Evolutionary conservation across 176 grass and related monocot genomes (phyloP), one percentile per base, ranked within the genome.

Genomic region (Secale cereale): DNA sequence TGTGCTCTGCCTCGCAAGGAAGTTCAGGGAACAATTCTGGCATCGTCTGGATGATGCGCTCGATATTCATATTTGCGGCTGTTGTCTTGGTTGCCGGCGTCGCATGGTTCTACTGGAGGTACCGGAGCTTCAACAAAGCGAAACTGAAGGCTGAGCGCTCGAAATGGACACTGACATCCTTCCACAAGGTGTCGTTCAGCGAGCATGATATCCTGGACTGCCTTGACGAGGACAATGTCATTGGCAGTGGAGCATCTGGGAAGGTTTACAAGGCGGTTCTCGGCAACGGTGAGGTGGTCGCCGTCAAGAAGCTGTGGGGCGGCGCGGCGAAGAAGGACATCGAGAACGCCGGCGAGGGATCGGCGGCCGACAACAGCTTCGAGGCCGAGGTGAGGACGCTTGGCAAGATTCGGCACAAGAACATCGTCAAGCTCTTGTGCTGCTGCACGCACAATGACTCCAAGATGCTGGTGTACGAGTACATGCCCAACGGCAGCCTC

Each of bases 381-480:
- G 96, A 95, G 30, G 89, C 96, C 0, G 96, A 98, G 89, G 96
- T 98, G 8, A 45, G 81, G 22, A 98, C 96, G 4, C 83, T 98
- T 2, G 93, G 96, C 6, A 98, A 95, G 88, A 95, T 98, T 1
- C 87, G 96, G 7, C 96, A 98, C 81, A 98, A 95, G 91, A 98
- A 95, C 83, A 98, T 98, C 2, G 93, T 98, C 1, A 98, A 92
- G 88, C 87, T 98, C 1, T 86, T 88, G 89, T 98, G 95, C 81
- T 93, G 93, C 86, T 98, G 92, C 91, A 85, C 48, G 0, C 69
- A 89, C 86, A 78, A 79, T 30, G 91, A 98, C 15, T 65, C 48
- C 86, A 94, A 92, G 81, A 91, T 98, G 48, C 85, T 98, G 63
- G 93, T 95, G 19, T 98, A 98, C 31, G 93, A 98, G 91, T 98